These are phyloP conservation scores for Chenopodium quinoa DNA, from an alignment of 148 eudicot genomes.

Conservation along the genomic window DNA sequence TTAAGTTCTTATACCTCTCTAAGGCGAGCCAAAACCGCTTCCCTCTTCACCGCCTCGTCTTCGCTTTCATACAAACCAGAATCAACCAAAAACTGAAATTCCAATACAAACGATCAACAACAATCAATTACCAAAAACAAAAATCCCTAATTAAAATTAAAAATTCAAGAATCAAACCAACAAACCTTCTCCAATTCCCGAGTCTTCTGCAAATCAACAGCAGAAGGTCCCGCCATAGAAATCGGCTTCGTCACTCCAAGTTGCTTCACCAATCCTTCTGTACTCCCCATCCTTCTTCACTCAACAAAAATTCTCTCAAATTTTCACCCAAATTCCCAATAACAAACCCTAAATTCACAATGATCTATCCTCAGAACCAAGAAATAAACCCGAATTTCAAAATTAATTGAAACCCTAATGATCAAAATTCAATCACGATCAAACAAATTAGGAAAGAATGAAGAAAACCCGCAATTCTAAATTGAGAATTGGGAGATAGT, in stretches of 20 bases:
- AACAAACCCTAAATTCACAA: neutral
- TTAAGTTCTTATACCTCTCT: constrained; percentile 42
- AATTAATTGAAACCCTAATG: neutral
- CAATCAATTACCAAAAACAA: neutral
- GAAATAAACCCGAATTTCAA: neutral
- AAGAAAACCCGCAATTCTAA: too few relatives aligned
- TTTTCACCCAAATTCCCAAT: neutral
- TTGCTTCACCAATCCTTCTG: constrained; percentile 38
- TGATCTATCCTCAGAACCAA: neutral
- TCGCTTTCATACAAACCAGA: constrained; percentile 64
- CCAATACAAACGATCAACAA: neutral
- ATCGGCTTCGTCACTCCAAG: constrained; percentile 62
- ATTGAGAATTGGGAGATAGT: too few relatives aligned
- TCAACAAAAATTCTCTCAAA: neutral
- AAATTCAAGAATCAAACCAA: neutral
- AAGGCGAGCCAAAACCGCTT: constrained; percentile 61
- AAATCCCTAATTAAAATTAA: constrained; percentile 2
- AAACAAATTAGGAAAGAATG: too few relatives aligned
- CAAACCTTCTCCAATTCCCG: constrained; percentile 57
- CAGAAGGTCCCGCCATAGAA: constrained; percentile 57
- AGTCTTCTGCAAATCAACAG: constrained; percentile 44
- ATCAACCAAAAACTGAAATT: constrained; percentile 58
- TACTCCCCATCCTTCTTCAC: constrained; percentile 32
- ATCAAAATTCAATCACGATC: too few relatives aligned
- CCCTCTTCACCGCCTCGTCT: constrained; percentile 63